Evolutionary conservation across 2,329 filamentous ascomycete genomes (phyloP).

Genomic region (Boeremia lycopersici): DNA sequence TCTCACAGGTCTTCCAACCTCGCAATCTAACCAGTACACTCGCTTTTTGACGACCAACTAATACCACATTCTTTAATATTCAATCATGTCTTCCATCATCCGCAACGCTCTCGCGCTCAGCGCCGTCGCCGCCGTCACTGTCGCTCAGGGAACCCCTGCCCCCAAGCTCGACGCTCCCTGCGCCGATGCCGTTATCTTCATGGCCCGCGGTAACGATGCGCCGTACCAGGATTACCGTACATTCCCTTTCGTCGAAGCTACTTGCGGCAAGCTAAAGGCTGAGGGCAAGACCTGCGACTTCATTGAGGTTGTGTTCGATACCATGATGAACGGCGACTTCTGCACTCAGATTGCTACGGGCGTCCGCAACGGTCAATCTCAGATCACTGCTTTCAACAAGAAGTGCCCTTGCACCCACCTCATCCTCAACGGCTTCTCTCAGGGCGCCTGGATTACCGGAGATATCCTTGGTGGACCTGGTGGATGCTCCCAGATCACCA

Average conservation of each 20-base stretch:
- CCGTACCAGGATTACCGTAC: constrained; percentile 32
- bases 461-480: constrained; percentile 60
- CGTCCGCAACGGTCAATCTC: constrained; percentile 26
- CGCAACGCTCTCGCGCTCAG: constrained; percentile 30
- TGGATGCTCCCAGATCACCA: constrained; percentile 26
- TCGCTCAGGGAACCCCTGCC: constrained; percentile 35
- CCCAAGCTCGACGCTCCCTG: constrained; percentile 33
- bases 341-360: constrained; percentile 28
- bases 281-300: constrained; percentile 33
- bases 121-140: constrained; percentile 31
- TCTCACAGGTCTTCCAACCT: constrained; percentile 28
- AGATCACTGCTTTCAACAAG: constrained; percentile 61
- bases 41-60: constrained; percentile 25
- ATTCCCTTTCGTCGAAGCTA: constrained; percentile 28
- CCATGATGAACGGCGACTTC: constrained; percentile 19
- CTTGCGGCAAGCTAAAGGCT: constrained; percentile 28
- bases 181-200: constrained; percentile 30
- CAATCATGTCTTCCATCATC: constrained; percentile 37
- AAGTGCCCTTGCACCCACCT: constrained; percentile 62
- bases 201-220: constrained; percentile 32
- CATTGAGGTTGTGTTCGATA: constrained; percentile 28
- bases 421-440: constrained; percentile 64
- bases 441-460: constrained; percentile 66
- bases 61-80: constrained; percentile 30
- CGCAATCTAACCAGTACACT: constrained; percentile 30